phyloP scores from a whole-genome alignment of 257 asterid species.

The Pogostemon cablin region DNA sequence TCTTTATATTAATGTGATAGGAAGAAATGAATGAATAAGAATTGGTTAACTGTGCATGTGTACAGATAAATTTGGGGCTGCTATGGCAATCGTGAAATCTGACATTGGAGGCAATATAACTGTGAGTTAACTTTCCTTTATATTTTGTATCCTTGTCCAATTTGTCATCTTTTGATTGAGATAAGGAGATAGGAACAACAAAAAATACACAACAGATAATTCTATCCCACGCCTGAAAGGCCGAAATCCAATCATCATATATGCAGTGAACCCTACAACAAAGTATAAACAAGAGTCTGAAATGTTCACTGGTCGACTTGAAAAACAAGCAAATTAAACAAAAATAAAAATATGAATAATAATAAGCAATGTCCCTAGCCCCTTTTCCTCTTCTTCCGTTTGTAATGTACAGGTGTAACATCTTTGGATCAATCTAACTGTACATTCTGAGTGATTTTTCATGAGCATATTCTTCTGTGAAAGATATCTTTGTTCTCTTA shows the following conservation, averaged over 20 bases:
- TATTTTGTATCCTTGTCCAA: slow-evolving; percentile 22
- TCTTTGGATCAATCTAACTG: slow-evolving; percentile 9
- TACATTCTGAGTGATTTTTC: slow-evolving; percentile 5
- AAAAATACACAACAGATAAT: too few species aligned
- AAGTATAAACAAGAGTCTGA: too few species aligned
- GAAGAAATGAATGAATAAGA: slow-evolving; percentile 20
- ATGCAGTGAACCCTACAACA: too few species aligned
- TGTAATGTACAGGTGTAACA: not conserved
- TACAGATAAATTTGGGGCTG: slow-evolving; percentile 93
- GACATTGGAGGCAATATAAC: slow-evolving; percentile 91
- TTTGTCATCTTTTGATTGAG: not conserved
- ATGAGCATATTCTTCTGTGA: slow-evolving; percentile 16
- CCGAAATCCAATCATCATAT: too few species aligned
- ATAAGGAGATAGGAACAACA: too few species aligned
- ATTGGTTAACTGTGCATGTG: slow-evolving; percentile 16
- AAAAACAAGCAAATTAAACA: too few species aligned
- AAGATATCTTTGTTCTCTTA: slow-evolving; percentile 17
- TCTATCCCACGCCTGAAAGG: too few species aligned
- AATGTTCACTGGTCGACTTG: too few species aligned
- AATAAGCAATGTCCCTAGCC: too few species aligned
- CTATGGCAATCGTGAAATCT: slow-evolving; percentile 91
- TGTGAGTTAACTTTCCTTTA: slow-evolving; percentile 46
- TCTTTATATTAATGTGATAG: slow-evolving; percentile 12
- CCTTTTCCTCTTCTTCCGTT: too few species aligned
- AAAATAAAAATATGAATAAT: too few species aligned